Conservation (phyloP, 768 basidiomycete species). For the Phaeotremella skinneri region DNA sequence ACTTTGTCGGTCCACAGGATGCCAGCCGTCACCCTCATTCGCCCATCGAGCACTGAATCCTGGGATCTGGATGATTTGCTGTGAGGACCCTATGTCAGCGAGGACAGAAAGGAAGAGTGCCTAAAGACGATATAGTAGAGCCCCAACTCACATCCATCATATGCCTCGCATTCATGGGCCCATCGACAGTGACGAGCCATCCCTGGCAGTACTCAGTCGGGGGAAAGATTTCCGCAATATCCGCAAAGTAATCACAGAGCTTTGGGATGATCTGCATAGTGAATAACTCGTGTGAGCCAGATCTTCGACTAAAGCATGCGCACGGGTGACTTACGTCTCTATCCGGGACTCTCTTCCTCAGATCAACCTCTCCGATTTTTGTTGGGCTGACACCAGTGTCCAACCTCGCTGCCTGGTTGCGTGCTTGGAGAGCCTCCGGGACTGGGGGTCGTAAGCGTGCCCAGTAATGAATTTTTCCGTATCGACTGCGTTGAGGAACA, state of each 20-base stretch:
- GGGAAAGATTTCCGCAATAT: constrained; percentile 23
- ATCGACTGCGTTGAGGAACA: constrained; percentile 9
- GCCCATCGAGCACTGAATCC: constrained; percentile 34
- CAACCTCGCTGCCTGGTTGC: background rate
- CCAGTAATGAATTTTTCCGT: constrained; percentile 9
- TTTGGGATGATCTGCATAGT: constrained; percentile 24
- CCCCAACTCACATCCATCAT: constrained; percentile 28
- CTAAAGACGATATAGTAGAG: background rate
- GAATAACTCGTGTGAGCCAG: background rate
- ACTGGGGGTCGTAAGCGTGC: constrained; percentile 11
- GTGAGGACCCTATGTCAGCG: background rate
- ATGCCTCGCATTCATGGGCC: constrained; percentile 9
- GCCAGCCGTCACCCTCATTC: constrained; percentile 16
- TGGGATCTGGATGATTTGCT: constrained; percentile 32
- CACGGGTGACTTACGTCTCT: constrained; percentile 27
- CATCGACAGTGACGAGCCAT: constrained; percentile 29
- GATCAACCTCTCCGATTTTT: constrained; percentile 19
- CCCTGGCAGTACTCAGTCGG: constrained; percentile 22
- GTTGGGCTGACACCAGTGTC: constrained; percentile 14
- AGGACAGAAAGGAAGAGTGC: background rate
- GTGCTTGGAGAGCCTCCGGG: background rate
- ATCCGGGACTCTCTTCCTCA: constrained; percentile 24
- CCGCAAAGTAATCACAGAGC: constrained; percentile 27
- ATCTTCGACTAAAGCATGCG: background rate
- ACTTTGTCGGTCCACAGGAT: background rate